phyloP scores from a whole-genome alignment of 108 stramenopile species.

The Nitzschia sp. region DNA sequence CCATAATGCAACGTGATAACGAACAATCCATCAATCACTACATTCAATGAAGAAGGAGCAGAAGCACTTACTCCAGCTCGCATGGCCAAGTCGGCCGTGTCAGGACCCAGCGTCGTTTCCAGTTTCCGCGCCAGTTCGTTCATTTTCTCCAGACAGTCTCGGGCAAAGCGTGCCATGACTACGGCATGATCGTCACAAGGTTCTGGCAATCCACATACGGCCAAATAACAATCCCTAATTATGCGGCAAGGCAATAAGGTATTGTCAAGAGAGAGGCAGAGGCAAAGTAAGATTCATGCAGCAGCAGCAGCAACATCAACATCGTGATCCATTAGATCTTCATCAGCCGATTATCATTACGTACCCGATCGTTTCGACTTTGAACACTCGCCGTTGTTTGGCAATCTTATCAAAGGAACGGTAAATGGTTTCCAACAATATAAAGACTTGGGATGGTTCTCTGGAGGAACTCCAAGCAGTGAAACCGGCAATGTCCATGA shows the following conservation, averaged over 20 bases:
- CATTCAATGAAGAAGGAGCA: no score
- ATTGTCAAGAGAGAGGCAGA: neutral
- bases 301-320: no score
- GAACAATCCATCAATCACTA: no score
- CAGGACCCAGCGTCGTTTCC: conserved; percentile 33
- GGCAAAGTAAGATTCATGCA: neutral
- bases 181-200: conserved; percentile 52
- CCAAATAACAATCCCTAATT: conserved; percentile 63
- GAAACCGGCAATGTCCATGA: conserved; percentile 55
- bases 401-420: conserved; percentile 50
- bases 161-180: conserved; percentile 47
- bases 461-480: conserved; percentile 16
- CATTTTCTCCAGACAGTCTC: conserved; percentile 33
- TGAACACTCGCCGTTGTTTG: conserved; percentile 43
- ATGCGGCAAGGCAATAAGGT: neutral
- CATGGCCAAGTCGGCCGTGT: conserved; percentile 42
- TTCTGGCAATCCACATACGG: conserved; percentile 55
- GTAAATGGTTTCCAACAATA: conserved; percentile 50
- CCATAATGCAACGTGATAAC: no score
- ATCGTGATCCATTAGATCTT: no score
- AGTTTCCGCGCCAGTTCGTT: conserved; percentile 21
- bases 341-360: neutral
- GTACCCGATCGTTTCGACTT: conserved; percentile 42
- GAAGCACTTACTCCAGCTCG: no score
- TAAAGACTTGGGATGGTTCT: conserved; percentile 51